Evolutionary conservation across 2,329 filamentous ascomycete species (phyloP).

Genomic region (Penicillium sp.): DNA sequence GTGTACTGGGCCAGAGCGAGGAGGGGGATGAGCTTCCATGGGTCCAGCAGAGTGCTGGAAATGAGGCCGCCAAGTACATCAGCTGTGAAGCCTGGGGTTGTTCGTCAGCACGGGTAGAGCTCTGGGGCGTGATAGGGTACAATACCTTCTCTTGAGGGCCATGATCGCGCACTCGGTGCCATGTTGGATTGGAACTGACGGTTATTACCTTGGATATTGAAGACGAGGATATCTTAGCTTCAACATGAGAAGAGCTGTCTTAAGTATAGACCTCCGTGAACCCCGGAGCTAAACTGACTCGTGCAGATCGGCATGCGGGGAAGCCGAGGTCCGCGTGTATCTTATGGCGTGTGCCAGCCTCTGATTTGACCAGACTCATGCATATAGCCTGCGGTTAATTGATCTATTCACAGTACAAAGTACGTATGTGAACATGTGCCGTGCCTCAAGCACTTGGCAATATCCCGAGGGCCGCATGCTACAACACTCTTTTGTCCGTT

Average conservation of each 20-base stretch:
- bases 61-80: constrained; percentile 59
- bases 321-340: constrained; percentile 25
- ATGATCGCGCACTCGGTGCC: constrained; percentile 17
- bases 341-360: not conserved
- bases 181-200: constrained; percentile 3
- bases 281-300: not conserved
- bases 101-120: not conserved
- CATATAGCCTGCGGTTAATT: not conserved
- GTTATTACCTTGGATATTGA: not conserved
- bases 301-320: constrained; percentile 20
- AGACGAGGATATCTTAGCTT: not conserved
- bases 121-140: not conserved
- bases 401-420: not conserved
- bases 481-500: too few relatives aligned
- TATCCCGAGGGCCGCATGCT: too few relatives aligned
- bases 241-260: not conserved
- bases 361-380: not conserved
- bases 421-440: too few relatives aligned
- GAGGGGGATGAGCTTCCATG: constrained; percentile 60
- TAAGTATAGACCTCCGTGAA: not conserved
- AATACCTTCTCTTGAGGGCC: constrained; percentile 37
- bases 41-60: constrained; percentile 61
- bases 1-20: constrained; percentile 62
- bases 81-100: constrained; percentile 49
- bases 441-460: too few relatives aligned